A percentile compares a stretch with the other conserved stretches of the same genome.
phyloP scores from a whole-genome alignment of 1,284 basidiomycete genomes.

The Trametes polyzona region DNA sequence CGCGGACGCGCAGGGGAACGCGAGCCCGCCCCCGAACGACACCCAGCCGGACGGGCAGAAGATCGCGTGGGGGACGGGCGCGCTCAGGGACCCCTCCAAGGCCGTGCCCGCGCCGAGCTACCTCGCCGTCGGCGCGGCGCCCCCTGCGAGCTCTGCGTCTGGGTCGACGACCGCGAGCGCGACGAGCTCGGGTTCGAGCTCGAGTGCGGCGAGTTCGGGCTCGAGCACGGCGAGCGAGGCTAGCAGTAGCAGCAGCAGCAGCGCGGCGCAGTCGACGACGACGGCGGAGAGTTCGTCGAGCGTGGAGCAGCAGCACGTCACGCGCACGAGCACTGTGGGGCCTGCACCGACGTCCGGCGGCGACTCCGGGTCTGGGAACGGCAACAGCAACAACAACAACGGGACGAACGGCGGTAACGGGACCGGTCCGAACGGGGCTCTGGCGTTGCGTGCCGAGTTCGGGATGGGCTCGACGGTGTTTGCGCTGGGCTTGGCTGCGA shows the following conservation, averaged over 20 bases:
- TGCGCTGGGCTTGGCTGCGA: conserved; percentile 16
- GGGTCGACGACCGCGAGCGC: conserved; percentile 7
- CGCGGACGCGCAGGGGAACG: conserved; percentile 53
- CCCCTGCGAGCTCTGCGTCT: neutral
- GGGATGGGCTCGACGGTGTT: conserved; percentile 7
- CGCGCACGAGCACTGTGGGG: neutral
- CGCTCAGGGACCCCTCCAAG: conserved; percentile 47
- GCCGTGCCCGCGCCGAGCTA: conserved; percentile 35
- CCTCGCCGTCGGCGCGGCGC: conserved; percentile 1
- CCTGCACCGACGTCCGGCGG: neutral
- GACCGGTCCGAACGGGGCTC: too few species aligned
- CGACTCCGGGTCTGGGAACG: neutral
- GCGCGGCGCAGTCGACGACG: too few species aligned
- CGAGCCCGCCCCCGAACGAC: conserved; percentile 52
- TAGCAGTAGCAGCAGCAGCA: too few species aligned
- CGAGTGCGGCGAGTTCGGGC: neutral
- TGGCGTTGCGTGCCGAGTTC: neutral
- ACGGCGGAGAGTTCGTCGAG: neutral
- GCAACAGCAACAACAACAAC: neutral
- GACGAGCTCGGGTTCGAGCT: neutral
- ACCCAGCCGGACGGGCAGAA: conserved; percentile 55
- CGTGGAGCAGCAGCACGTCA: too few species aligned
- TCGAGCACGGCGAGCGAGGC: neutral
- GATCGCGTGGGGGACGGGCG: conserved; percentile 76
- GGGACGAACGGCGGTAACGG: too few species aligned